Base-by-base conservation (phyloP, 352 stramenopile species). In the Nothophytophthora sp. region DNA sequence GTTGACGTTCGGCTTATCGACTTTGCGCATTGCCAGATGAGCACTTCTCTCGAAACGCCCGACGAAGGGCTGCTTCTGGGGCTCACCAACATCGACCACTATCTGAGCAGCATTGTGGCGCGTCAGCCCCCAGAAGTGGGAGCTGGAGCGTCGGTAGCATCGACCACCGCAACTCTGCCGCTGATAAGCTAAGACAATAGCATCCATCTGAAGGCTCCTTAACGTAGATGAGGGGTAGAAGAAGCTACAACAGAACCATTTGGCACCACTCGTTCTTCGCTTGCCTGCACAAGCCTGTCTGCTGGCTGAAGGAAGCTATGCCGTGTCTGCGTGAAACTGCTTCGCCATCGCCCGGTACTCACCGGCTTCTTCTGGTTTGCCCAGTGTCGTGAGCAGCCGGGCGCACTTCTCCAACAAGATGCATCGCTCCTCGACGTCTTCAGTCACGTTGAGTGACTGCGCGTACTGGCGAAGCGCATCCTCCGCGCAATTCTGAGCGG, bases 21-120 rank as follows among this genome's bases (percentile, higher is more conserved):
- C 63, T 90, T 92, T 59, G 81, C 79, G 28, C 81, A 92, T 38
- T 83, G 81, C 47, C 76, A 92, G 53, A 85, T 88, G 64, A 86
- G 67, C 52, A 43, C 67, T 24, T 52, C 43, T 15, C 59, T 89
- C 12, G 64, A 62, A 19, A 67, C 67, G 19, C 63, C 79, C 2
- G 81, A 92, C 40, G 70, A 88, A 34, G 76, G 81, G 15, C 66
- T 90, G 41, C 50, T 90, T 28, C 64, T 92, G 9, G 81, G 81
- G 5, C 66, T 92, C 25, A 46, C 52, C 12, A 92, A 92, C 48
- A 70, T 92, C 22, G 77, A 70, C 23, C 46, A 11, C 13, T 84
- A 63, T 45, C 49, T 91, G 36, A 62, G 44, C 52, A 57, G 45
- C 16, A 52, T 71, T 32, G 45, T 75, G 78, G 40, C 63, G 72